A percentile compares a stretch with the other conserved stretches of the same genome.
Conservation (phyloP, 202 grass and related monocot genomes). For the Brachypodium distachyon region DNA sequence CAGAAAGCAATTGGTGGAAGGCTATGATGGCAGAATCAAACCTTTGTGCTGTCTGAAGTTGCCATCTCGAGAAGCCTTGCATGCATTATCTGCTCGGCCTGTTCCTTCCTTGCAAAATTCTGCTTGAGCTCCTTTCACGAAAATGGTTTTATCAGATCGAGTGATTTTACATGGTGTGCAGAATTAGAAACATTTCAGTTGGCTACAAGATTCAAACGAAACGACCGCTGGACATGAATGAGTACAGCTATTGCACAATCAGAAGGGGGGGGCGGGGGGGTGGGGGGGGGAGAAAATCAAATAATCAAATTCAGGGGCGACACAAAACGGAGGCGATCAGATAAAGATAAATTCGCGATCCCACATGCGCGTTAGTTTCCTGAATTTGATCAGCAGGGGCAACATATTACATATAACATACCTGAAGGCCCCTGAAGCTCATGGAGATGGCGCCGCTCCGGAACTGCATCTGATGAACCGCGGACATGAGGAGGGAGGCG, state of each 20-base stretch:
- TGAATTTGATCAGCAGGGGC: neutral
- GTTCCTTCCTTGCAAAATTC: constrained; percentile 21
- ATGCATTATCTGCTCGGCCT: constrained; percentile 64
- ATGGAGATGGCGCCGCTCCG: constrained; percentile 30
- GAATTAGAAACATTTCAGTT: neutral
- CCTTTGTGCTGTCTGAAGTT: constrained; percentile 44
- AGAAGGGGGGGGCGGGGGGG: too few relatives aligned
- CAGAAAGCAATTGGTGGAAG: neutral
- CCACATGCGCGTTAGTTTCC: neutral
- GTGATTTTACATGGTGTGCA: neutral
- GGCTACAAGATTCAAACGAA: neutral
- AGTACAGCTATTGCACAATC: neutral
- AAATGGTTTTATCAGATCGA: neutral
- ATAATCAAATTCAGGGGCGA: neutral
- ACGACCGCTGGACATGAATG: neutral
- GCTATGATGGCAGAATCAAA: constrained; percentile 13
- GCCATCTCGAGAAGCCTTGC: constrained; percentile 57
- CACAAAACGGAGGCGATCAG: neutral
- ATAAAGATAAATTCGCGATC: neutral
- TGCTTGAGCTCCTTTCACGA: constrained; percentile 44
- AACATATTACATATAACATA: neutral
- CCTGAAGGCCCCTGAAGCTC: constrained; percentile 43
- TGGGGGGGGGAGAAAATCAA: too few relatives aligned
- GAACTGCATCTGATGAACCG: constrained; percentile 46
- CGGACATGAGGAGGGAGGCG: constrained; percentile 47